A percentile compares a stretch with the other conserved stretches of the same genome.
phyloP scores from a whole-genome alignment of 768 basidiomycete genomes.

The Auriscalpium vulgare region DNA sequence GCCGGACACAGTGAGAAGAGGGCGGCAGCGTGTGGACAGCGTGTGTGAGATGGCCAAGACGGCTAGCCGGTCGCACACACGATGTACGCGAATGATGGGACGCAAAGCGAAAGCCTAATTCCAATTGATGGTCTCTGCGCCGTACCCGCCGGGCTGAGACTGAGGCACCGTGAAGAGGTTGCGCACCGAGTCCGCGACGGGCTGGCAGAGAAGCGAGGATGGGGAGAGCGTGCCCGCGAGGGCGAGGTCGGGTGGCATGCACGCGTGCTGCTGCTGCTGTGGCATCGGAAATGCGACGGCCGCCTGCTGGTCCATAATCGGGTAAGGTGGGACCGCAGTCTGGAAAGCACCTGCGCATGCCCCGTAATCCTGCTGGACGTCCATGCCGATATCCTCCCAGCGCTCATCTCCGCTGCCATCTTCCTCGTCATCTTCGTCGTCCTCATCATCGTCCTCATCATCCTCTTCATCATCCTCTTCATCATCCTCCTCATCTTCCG shows the following conservation, averaged over 20 bases:
- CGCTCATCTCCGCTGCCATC: conserved; percentile 3
- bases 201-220: conserved; percentile 11
- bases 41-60: too few relatives aligned
- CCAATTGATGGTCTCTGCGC: too few relatives aligned
- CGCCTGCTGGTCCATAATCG: background rate
- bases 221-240: conserved; percentile 5
- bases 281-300: background rate
- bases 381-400: conserved; percentile 1
- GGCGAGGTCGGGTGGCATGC: background rate
- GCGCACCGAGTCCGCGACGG: conserved; percentile 8
- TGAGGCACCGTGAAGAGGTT: conserved; percentile 5
- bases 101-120: too few relatives aligned
- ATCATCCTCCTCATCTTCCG: conserved; percentile 6
- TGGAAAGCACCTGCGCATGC: background rate
- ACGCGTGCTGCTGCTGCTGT: background rate
- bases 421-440: conserved; percentile 1
- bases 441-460: conserved; percentile 7
- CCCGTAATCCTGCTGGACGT: conserved; percentile 1
- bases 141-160: background rate
- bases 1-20: too few relatives aligned
- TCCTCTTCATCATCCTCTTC: conserved; percentile 6
- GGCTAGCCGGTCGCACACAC: too few relatives aligned
- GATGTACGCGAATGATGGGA: too few relatives aligned
- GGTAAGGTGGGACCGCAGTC: background rate
- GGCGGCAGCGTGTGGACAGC: too few relatives aligned